Conservation (phyloP, 2,329 filamentous ascomycete species). For the Diaporthe sp. region DNA sequence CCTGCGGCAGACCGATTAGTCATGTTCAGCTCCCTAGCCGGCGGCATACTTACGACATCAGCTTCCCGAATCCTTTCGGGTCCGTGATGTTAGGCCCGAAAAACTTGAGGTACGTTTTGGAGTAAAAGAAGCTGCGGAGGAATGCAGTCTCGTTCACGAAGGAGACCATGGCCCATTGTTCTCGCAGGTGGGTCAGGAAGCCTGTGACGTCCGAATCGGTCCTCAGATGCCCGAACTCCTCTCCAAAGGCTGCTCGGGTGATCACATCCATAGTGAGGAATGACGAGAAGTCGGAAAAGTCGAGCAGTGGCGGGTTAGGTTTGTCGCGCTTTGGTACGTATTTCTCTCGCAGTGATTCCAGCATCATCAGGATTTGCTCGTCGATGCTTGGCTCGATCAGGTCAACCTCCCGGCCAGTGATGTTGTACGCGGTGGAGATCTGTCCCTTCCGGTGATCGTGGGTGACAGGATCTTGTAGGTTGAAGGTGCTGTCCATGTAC, state of each 20-base stretch:
- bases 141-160: conserved; percentile 55
- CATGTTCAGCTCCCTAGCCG: neutral
- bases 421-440: conserved; percentile 41
- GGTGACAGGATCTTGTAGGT: conserved; percentile 38
- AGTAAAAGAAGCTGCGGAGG: conserved; percentile 41
- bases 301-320: conserved; percentile 47
- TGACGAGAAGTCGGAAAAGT: conserved; percentile 58
- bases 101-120: conserved; percentile 49
- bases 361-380: conserved; percentile 26
- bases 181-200: conserved; percentile 49
- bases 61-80: conserved; percentile 43
- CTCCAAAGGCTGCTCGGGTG: conserved; percentile 60
- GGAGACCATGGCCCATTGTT: conserved; percentile 50
- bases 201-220: conserved; percentile 57
- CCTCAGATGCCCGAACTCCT: conserved; percentile 58
- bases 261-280: conserved; percentile 66
- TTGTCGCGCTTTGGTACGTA: conserved; percentile 7
- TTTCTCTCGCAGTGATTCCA: conserved; percentile 8
- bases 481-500: conserved; percentile 30
- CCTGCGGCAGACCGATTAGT: neutral
- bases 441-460: conserved; percentile 48
- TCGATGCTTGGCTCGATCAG: conserved; percentile 42
- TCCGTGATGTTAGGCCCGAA: conserved; percentile 48
- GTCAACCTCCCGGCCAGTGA: conserved; percentile 45
- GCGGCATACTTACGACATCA: conserved; percentile 42